A percentile compares a stretch with the other conserved stretches of the same genome.
Conservation (phyloP, 1,284 basidiomycete genomes). For the Xerocomus subilludens region DNA sequence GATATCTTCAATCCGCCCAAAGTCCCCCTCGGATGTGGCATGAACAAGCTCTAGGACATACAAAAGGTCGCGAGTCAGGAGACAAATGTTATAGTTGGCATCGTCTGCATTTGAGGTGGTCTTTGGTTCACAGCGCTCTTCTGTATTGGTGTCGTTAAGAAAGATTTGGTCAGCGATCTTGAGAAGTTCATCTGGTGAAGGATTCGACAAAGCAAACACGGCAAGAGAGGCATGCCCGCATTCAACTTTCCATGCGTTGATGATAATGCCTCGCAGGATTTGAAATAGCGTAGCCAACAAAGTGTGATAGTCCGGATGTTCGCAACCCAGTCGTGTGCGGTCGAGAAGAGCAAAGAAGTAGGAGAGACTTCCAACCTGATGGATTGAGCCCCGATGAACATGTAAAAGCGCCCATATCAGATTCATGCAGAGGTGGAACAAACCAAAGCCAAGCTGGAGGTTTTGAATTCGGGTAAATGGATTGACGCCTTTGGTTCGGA, state of each 20-base stretch:
- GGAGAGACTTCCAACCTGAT: neutral
- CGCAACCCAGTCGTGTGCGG: neutral
- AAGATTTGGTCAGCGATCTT: neutral
- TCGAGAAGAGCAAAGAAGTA: neutral
- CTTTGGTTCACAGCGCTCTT: too few species aligned
- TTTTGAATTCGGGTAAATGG: neutral
- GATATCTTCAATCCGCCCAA: constrained; percentile 49
- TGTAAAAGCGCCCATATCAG: constrained; percentile 8
- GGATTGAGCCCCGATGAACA: neutral
- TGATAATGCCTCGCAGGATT: neutral
- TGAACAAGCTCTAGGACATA: constrained; percentile 42
- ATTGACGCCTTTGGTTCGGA: neutral
- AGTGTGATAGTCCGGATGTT: constrained; percentile 4
- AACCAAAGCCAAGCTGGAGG: neutral
- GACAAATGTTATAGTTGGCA: constrained; percentile 36
- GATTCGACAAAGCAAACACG: neutral
- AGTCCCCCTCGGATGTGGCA: constrained; percentile 48
- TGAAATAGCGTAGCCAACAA: neutral
- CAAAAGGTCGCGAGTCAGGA: constrained; percentile 45
- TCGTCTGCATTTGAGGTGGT: neutral
- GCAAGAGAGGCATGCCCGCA: neutral
- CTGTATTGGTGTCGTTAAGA: too few species aligned
- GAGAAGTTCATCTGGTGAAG: neutral
- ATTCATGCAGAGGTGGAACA: constrained; percentile 14
- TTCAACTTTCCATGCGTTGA: constrained; percentile 1